Percentiles rank a stretch among this genome's conserved stretches.
These are phyloP conservation scores for Nigrospora oryzae DNA, from an alignment of 2,329 filamentous ascomycete species.

Conservation along the genomic window DNA sequence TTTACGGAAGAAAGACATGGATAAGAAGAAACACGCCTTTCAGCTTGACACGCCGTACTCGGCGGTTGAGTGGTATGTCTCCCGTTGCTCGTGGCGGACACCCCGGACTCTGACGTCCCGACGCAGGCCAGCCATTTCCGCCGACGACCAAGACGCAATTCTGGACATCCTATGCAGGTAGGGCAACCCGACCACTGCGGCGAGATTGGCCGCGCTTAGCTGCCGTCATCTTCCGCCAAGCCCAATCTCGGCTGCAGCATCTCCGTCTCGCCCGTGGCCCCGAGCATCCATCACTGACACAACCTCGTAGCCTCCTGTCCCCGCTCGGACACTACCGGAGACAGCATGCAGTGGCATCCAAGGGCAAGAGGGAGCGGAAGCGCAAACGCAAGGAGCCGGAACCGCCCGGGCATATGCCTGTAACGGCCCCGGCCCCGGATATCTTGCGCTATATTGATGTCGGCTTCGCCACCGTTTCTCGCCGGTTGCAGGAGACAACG, in stretches of 20 bases:
- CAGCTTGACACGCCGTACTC: slow-evolving; percentile 61
- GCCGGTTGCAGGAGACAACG: slow-evolving; percentile 41
- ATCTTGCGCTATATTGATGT: slow-evolving; percentile 51
- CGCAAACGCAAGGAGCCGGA: slow-evolving; percentile 32
- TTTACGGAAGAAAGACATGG: slow-evolving; percentile 23
- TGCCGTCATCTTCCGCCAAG: no score
- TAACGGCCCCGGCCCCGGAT: slow-evolving; percentile 34
- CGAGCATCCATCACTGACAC: slow-evolving; percentile 6
- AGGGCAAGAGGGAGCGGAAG: slow-evolving; percentile 50
- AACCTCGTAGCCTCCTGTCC: slow-evolving; percentile 42
- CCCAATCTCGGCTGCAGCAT: no score
- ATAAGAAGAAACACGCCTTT: slow-evolving; percentile 52
- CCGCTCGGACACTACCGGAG: slow-evolving; percentile 56
- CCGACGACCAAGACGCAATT: slow-evolving; percentile 53
- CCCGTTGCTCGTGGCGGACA: not conserved
- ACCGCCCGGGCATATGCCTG: slow-evolving; percentile 6
- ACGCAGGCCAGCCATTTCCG: slow-evolving; percentile 50
- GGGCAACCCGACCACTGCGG: slow-evolving; percentile 9
- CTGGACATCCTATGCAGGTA: slow-evolving; percentile 62
- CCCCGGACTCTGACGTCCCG: no score
- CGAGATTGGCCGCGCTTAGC: no score
- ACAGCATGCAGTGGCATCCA: slow-evolving; percentile 45
- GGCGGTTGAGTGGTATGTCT: slow-evolving; percentile 45
- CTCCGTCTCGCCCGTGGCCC: no score
- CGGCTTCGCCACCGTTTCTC: slow-evolving; percentile 56